phyloP scores from a whole-genome alignment of 495 filamentous ascomycete genomes.

The Penicillium antarcticum region DNA sequence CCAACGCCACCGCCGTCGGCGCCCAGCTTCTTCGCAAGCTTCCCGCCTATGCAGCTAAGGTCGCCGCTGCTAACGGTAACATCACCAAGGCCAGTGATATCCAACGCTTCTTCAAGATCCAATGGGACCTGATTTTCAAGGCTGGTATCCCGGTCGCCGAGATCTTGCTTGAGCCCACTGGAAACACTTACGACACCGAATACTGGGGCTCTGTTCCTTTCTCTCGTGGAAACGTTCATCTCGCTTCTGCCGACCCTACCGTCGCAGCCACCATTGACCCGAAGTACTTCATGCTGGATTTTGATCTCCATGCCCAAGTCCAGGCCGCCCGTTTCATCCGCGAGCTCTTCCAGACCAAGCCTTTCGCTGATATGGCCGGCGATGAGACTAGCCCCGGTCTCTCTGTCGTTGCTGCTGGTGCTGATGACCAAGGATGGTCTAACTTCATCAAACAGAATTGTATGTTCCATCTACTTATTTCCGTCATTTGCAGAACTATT shows the following conservation, averaged over 20 bases:
- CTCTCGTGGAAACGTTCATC: constrained; percentile 57
- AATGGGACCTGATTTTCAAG: constrained; percentile 30
- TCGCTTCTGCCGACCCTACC: constrained; percentile 32
- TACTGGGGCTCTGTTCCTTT: constrained; percentile 48
- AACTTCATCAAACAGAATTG: constrained; percentile 26
- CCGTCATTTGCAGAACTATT: neutral
- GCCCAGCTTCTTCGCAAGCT: constrained; percentile 14
- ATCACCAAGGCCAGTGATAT: constrained; percentile 14
- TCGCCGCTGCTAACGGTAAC: constrained; percentile 17
- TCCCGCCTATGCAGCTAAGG: constrained; percentile 16
- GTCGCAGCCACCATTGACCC: constrained; percentile 49
- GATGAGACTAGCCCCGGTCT: constrained; percentile 19
- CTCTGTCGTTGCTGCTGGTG: constrained; percentile 10
- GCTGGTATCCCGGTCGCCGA: constrained; percentile 40
- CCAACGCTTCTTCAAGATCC: constrained; percentile 20
- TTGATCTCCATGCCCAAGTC: constrained; percentile 43
- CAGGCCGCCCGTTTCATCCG: constrained; percentile 28
- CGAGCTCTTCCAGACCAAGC: constrained; percentile 18
- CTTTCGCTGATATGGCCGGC: constrained; percentile 13
- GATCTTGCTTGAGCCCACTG: constrained; percentile 26
- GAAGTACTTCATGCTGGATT: constrained; percentile 49
- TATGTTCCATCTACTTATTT: constrained; percentile 8
- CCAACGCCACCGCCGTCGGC: constrained; percentile 14
- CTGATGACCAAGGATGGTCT: constrained; percentile 21
- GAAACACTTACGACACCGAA: constrained; percentile 24